phyloP scores from a whole-genome alignment of 2,329 filamentous ascomycete genomes.

The Daldinia eschscholtzii region DNA sequence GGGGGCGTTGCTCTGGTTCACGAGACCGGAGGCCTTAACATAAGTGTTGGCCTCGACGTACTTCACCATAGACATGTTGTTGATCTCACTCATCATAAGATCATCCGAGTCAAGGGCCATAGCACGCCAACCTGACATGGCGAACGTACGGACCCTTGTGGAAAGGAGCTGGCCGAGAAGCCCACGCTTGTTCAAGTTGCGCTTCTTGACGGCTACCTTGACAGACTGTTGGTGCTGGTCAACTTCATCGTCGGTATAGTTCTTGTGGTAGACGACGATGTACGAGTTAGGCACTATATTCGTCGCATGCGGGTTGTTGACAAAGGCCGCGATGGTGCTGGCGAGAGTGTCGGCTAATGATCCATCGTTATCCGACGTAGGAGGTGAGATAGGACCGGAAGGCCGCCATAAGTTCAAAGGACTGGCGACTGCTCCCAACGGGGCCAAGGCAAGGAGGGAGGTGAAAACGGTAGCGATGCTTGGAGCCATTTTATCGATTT shows the following conservation, averaged over 20 bases:
- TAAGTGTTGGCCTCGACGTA: constrained; percentile 67
- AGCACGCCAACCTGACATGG: constrained; percentile 65
- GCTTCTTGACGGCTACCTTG: constrained; percentile 65
- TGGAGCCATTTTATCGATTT: constrained; percentile 48
- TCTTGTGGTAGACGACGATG: constrained; percentile 74
- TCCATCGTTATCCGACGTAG: neutral
- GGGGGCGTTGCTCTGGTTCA: constrained; percentile 66
- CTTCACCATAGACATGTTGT: constrained; percentile 61
- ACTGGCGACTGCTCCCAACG: constrained; percentile 45
- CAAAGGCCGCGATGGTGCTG: constrained; percentile 52
- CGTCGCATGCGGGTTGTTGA: constrained; percentile 63
- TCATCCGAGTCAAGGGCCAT: constrained; percentile 67
- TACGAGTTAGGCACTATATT: constrained; percentile 69
- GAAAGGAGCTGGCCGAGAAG: constrained; percentile 63
- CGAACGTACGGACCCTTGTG: constrained; percentile 60
- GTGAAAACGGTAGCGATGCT: constrained; percentile 49
- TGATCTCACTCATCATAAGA: constrained; percentile 63
- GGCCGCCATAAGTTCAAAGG: constrained; percentile 46
- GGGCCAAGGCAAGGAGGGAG: constrained; percentile 48
- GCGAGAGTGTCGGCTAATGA: neutral
- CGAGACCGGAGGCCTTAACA: constrained; percentile 59
- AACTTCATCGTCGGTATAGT: constrained; percentile 62
- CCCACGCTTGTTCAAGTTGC: constrained; percentile 67
- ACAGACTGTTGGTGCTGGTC: constrained; percentile 63
- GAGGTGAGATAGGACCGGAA: constrained; percentile 51